Percentiles rank a stretch among this genome's conserved stretches.
Conservation (phyloP, 2,329 filamentous ascomycete species). For the Helotiales sp. region DNA sequence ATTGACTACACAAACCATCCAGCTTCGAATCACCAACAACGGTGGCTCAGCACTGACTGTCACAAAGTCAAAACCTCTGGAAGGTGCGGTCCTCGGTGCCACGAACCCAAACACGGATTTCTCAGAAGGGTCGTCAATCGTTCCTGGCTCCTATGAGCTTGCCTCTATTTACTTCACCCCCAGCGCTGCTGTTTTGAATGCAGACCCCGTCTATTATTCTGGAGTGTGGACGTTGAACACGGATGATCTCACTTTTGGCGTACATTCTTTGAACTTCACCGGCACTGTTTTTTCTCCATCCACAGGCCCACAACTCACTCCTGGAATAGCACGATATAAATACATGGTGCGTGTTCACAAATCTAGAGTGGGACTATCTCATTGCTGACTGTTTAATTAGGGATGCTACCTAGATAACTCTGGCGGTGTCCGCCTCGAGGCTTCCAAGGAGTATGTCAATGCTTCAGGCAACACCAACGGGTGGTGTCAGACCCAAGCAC, state of each 20-base stretch:
- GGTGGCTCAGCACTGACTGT: constrained; percentile 31
- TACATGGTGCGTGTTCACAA: too few relatives aligned
- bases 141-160: constrained; percentile 18
- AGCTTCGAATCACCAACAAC: constrained; percentile 27
- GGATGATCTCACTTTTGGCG: constrained; percentile 16
- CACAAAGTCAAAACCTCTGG: constrained; percentile 32
- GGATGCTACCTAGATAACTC: constrained; percentile 17
- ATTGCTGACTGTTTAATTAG: too few relatives aligned
- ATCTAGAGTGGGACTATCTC: too few relatives aligned
- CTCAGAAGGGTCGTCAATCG: constrained; percentile 28
- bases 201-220: neutral
- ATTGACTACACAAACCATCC: constrained; percentile 25
- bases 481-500: constrained; percentile 13
- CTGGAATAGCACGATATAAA: constrained; percentile 6
- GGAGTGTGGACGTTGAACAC: constrained; percentile 19
- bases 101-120: constrained; percentile 26
- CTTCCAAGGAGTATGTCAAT: constrained; percentile 7
- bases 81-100: constrained; percentile 25
- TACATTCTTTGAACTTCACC: constrained; percentile 14
- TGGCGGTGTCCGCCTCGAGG: constrained; percentile 9
- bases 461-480: constrained; percentile 13
- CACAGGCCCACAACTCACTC: constrained; percentile 3
- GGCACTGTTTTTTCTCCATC: constrained; percentile 4
- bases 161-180: constrained; percentile 27
- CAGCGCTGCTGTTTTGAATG: constrained; percentile 4